phyloP scores from a whole-genome alignment of 345 rosid genomes.

The Arabis alpina region DNA sequence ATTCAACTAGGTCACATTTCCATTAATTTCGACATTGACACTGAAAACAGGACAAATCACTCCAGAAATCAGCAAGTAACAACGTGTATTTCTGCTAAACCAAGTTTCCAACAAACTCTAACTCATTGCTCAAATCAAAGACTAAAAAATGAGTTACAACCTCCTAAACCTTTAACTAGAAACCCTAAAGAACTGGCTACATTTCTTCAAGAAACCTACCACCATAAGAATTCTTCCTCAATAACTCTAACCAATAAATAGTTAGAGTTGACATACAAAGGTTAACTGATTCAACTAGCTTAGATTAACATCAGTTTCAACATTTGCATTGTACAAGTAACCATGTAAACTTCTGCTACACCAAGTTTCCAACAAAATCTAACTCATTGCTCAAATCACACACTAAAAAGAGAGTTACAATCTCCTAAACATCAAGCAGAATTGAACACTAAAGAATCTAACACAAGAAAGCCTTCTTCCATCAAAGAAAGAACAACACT shows the following conservation, averaged over 20 bases:
- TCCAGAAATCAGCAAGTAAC: background rate
- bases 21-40: background rate
- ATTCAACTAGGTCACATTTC: background rate
- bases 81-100: background rate
- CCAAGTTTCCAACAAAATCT: background rate
- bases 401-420: background rate
- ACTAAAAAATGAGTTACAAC: background rate
- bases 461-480: background rate
- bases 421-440: background rate
- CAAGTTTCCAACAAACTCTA: background rate
- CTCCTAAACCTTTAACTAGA: background rate
- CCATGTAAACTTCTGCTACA: background rate
- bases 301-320: background rate
- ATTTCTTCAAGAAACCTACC: background rate
- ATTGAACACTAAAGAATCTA: too few species aligned
- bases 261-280: background rate
- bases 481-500: background rate
- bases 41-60: background rate
- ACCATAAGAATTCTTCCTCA: background rate
- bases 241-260: background rate
- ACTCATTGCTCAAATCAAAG: background rate
- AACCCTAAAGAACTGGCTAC: background rate
- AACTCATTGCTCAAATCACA: background rate
- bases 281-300: conserved; percentile 3
- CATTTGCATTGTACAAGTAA: background rate